phyloP scores from a whole-genome alignment of 805 yeast species.

The Wickerhamiella bombiphila region DNA sequence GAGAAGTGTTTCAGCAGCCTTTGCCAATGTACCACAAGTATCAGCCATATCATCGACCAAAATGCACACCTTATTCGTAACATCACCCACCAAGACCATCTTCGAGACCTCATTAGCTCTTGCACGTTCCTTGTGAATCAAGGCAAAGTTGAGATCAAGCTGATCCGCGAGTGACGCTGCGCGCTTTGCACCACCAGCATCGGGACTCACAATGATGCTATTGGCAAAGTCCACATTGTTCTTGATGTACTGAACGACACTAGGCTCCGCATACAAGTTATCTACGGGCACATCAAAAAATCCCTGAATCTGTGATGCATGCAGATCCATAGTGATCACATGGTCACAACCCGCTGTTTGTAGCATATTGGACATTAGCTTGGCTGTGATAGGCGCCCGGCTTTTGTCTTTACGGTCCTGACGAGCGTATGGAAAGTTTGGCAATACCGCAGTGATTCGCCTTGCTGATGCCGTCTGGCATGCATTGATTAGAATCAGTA shows the following conservation, averaged over 20 bases:
- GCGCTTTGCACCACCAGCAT: constrained; percentile 97
- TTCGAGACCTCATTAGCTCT: constrained; percentile 87
- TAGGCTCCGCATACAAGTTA: constrained; percentile 89
- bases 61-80: constrained; percentile 63
- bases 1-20: constrained; percentile 79
- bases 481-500: constrained; percentile 81
- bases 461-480: constrained; percentile 94
- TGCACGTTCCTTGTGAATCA: constrained; percentile 91
- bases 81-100: constrained; percentile 96
- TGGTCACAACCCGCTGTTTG: constrained; percentile 93
- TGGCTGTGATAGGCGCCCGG: constrained; percentile 93
- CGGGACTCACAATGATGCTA: constrained; percentile 84
- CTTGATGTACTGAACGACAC: constrained; percentile 65
- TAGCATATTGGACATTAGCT: constrained; percentile 77
- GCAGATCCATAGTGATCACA: constrained; percentile 91
- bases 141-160: constrained; percentile 81
- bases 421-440: constrained; percentile 92
- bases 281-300: constrained; percentile 92
- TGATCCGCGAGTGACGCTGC: constrained; percentile 90
- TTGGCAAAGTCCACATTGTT: constrained; percentile 41
- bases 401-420: constrained; percentile 95
- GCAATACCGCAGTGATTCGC: constrained; percentile 84
- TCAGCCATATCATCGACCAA: constrained; percentile 97
- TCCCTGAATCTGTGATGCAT: constrained; percentile 96
- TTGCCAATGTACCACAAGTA: constrained; percentile 91